Percentiles rank a stretch among this genome's conserved stretches.
phyloP scores from a whole-genome alignment of 768 basidiomycete species.

The Mycena filopes region DNA sequence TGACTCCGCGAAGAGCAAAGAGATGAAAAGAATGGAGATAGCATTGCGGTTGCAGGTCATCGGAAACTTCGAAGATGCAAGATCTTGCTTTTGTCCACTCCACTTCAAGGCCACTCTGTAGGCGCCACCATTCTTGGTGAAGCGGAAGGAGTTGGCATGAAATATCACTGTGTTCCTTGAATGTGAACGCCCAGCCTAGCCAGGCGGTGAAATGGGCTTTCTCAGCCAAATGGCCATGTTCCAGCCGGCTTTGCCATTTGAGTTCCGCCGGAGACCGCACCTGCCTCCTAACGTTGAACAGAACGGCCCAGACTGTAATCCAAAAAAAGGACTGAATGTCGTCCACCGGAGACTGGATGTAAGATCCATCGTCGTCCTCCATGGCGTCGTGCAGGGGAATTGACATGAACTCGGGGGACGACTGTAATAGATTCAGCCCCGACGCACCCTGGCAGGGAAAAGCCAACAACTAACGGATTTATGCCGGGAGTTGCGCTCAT shows the following conservation, averaged over 20 bases:
- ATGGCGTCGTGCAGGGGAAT: conserved; percentile 1
- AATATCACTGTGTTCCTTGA: background rate
- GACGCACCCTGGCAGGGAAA: too few relatives aligned
- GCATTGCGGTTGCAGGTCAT: background rate
- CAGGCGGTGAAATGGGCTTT: background rate
- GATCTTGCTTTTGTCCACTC: background rate
- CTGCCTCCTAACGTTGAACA: conserved; percentile 1
- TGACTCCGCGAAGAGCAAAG: conserved; percentile 13
- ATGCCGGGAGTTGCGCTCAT: background rate
- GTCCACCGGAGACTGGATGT: conserved; percentile 30
- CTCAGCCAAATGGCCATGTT: background rate
- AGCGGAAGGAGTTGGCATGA: background rate
- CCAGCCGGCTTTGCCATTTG: background rate
- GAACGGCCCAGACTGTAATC: conserved; percentile 29
- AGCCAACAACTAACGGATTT: conserved; percentile 22
- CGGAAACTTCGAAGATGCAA: background rate
- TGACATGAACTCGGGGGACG: conserved; percentile 33
- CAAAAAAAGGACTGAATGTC: conserved; percentile 30
- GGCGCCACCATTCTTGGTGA: background rate
- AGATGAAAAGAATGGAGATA: conserved; percentile 1
- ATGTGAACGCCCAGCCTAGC: background rate
- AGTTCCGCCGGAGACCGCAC: background rate
- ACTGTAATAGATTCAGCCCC: too few relatives aligned
- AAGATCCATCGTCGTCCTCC: background rate
- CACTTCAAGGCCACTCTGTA: background rate